Evolutionary conservation across 768 basidiomycete species (phyloP), one percentile per base, ranked within the genome.

Genomic region (Gelatoporia subvermispora): DNA sequence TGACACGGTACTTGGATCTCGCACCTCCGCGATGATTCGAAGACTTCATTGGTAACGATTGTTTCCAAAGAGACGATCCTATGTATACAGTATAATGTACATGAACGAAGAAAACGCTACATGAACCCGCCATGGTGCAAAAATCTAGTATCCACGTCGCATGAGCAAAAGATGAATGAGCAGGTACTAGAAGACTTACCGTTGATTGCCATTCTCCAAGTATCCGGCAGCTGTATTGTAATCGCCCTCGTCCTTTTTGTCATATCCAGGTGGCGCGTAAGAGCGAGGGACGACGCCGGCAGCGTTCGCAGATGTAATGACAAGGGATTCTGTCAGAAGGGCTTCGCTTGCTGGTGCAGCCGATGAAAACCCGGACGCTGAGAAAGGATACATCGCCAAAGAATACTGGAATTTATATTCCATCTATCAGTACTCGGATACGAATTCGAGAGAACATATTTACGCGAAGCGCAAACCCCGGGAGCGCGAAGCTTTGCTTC

Each of bases 161-260:
- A n/a, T n/a, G n/a, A n/a, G n/a, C n/a, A n/a, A n/a, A n/a, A n/a
- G n/a, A n/a, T n/a, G n/a, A n/a, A n/a, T n/a, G n/a, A n/a, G n/a
- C 15, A 38, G n/a, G 16, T 8, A 38, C 8, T 38, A 8, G 37
- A 25, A 3, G 16, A 7, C 48, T 13, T 20, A 81, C 54, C 74
- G 65, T 55, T 80, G 77, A 57, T 81, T 79, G 13, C 77, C 75
- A 54, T 77, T 80, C 57, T 79, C 77, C 54, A 79, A 60, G 34
- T 76, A 70, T 13, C 76, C 79, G 25, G 77, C 65, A 10, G 73
- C 70, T 34, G 69, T 73, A 53, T 76, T 78, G 58, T 77, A 79
- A 57, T 83, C 72, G 18, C 65, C 68, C 35, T 64, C 68, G 41
- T 68, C 60, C 13, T 69, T 64, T 37, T 68, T 65, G 41, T 68